These are phyloP conservation scores for Pinus tabuliformis DNA, from an alignment of 75 land plant genomes.

Conservation along the genomic window DNA sequence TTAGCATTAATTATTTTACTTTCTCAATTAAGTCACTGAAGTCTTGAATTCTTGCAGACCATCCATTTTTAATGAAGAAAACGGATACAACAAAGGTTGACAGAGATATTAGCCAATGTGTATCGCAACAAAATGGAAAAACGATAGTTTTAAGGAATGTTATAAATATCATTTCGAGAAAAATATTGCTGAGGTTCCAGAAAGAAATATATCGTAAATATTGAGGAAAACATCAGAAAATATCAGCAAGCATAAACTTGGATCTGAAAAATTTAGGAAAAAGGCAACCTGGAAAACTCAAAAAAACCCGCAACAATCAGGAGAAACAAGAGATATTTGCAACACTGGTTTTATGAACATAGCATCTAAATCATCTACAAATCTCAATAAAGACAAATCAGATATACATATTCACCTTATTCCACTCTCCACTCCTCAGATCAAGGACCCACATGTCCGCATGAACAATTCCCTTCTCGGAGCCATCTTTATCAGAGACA, in stretches of 20 bases:
- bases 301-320: too few species aligned
- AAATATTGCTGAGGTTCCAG: too few species aligned
- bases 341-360: background rate
- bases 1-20: background rate
- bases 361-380: background rate
- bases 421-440: constrained; percentile 96
- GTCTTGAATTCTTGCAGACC: background rate
- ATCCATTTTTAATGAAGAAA: background rate
- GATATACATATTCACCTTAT: constrained; percentile 56
- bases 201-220: too few species aligned
- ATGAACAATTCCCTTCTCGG: constrained; percentile 90
- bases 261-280: too few species aligned
- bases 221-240: too few species aligned
- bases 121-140: background rate
- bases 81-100: background rate
- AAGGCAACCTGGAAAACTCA: too few species aligned
- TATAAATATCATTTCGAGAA: too few species aligned
- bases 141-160: background rate
- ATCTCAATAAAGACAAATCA: background rate
- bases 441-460: constrained; percentile 98
- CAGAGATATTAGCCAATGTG: background rate
- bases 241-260: too few species aligned
- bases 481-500: constrained; percentile 67
- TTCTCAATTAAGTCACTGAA: background rate
- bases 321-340: too few species aligned